Conservation (phyloP, 208 protist species). For the Giardia muris region DNA sequence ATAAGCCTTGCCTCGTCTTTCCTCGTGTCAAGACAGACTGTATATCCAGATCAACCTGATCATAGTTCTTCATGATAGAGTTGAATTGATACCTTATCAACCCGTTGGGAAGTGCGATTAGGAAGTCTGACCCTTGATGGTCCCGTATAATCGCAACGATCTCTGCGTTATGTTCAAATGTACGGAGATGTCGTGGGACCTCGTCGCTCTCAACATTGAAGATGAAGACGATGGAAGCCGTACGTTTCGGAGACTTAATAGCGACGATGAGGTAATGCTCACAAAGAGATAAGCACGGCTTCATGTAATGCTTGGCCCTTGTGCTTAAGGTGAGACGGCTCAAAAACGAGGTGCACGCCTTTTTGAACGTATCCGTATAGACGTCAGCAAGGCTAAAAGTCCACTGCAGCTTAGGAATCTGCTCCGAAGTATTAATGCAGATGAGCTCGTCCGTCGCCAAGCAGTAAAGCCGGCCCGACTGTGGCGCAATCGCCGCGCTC, state of each 20-base stretch:
- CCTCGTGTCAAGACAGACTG: background rate
- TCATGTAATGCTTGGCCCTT: no score
- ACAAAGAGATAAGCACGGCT: background rate
- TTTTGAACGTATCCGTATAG: no score
- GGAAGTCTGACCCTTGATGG: background rate
- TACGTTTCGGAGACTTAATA: background rate
- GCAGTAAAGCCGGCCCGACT: no score
- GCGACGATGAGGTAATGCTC: background rate
- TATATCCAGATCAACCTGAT: background rate
- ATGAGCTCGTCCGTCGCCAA: no score
- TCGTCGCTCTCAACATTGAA: background rate
- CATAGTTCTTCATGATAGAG: background rate
- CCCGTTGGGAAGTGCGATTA: background rate
- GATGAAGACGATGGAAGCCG: background rate
- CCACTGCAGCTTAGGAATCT: no score
- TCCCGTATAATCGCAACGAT: background rate
- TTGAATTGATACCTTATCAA: no score
- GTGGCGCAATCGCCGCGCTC: no score
- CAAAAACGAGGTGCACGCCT: no score
- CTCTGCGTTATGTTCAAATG: background rate
- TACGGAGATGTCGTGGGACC: background rate
- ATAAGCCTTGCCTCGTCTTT: background rate
- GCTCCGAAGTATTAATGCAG: no score
- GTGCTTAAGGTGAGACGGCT: no score
- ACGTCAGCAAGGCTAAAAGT: no score